phyloP scores from a whole-genome alignment of 345 rosid genomes.

The Eucalyptus sp. region DNA sequence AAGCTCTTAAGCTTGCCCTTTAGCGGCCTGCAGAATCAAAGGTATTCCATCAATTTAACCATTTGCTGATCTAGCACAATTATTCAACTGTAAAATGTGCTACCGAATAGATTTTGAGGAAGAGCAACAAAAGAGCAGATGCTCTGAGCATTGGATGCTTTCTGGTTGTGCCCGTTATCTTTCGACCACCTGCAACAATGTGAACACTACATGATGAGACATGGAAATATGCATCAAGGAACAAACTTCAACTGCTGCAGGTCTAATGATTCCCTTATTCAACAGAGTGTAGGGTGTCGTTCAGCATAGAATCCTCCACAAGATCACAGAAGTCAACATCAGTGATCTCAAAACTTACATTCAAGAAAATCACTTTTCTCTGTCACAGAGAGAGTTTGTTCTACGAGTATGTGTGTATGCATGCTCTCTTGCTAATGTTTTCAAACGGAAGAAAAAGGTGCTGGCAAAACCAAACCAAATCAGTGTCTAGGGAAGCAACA shows the following conservation, averaged over 20 bases:
- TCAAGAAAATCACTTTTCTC: neutral
- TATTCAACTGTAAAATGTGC: neutral
- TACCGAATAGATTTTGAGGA: neutral
- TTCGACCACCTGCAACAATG: neutral
- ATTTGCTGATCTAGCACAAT: neutral
- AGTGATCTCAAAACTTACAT: neutral
- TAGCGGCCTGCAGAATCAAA: neutral
- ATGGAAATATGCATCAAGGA: neutral
- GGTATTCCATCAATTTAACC: neutral
- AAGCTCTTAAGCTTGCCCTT: neutral
- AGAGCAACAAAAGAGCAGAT: neutral
- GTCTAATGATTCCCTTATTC: neutral
- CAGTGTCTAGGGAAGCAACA: neutral
- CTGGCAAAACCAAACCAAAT: neutral
- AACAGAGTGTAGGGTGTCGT: neutral
- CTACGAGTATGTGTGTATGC: neutral
- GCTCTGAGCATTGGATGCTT: constrained; percentile 12
- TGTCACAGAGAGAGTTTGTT: neutral
- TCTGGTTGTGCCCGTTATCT: constrained; percentile 31
- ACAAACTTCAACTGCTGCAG: neutral
- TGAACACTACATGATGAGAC: neutral
- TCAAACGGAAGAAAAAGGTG: neutral
- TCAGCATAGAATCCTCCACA: neutral
- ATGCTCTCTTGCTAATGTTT: neutral
- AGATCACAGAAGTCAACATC: neutral